Base-by-base conservation (phyloP, 495 filamentous ascomycete species). In the Bacidia gigantensis region DNA sequence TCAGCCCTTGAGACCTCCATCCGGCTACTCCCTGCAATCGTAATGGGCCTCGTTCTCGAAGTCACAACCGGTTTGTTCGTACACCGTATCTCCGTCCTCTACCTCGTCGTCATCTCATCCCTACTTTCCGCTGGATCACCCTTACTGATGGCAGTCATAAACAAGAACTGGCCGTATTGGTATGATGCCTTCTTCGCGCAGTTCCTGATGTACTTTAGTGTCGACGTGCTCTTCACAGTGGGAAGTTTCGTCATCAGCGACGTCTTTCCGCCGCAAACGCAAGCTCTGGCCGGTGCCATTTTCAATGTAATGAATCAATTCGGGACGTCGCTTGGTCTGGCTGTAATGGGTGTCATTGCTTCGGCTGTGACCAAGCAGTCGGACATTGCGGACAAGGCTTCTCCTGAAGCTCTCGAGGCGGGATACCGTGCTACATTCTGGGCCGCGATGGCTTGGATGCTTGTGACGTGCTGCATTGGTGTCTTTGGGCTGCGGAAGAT, bases 271-370 rank as follows among this genome's bases (percentile, higher is more conserved):
- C 52, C 66, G 0, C 61, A 74, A 44, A 80, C 71, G 0, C 79
- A 84, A 46, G 77, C 70, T 0, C 69, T 86, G 0, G 79, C 77
- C 1, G 79, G 80, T 2, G 80, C 75, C 2, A 77, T 84, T 0
- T 83, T 83, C 67, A 80, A 82, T 55, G 79, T 78, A 0, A 60
- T 77, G n/a, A 61, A 71, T 2, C 79, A 83, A 58, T 72, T 83
- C 47, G 82, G 82, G 0, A 78, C 69, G 17, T 69, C 71, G 0
- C 64, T 84, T 11, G 80, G 81, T 0, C 57, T 82, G 3, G 75
- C 76, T 3, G 56, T 79, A 11, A 71, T 75, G 25, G 75, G 73
- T 10, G 70, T 79, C 12, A 72, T 84, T 35, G 74, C 81, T 0
- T 62, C 67, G 1, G 60, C 64, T 25, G 69, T 81, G 1, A 81